Conservation (phyloP, 495 filamentous ascomycete genomes). For the Astrothelium subdiscretum region DNA sequence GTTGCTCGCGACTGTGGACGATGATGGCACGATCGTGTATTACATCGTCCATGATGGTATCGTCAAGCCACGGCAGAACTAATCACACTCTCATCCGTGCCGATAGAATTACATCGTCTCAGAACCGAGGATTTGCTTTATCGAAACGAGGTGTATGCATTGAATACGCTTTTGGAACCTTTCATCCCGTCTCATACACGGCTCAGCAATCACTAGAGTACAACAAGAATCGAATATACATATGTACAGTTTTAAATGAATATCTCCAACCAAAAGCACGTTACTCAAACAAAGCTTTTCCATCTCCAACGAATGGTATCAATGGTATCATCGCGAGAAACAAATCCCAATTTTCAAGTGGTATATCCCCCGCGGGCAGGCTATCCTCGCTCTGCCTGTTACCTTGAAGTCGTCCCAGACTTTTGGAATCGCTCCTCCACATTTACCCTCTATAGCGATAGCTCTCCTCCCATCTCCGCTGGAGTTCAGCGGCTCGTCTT, state of each 20-base stretch:
- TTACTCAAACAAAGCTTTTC: background rate
- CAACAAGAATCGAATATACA: background rate
- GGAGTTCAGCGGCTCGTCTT: background rate
- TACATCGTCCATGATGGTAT: conserved; percentile 92
- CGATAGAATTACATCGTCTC: background rate
- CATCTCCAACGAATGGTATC: background rate
- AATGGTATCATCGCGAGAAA: background rate
- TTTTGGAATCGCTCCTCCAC: background rate
- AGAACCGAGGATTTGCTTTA: background rate
- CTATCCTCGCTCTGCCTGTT: background rate
- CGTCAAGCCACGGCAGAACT: conserved; percentile 95
- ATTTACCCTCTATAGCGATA: background rate
- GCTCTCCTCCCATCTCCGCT: background rate
- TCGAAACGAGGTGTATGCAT: background rate
- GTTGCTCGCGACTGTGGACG: conserved; percentile 69
- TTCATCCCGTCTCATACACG: background rate
- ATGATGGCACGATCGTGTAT: conserved; percentile 89
- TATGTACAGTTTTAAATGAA: too few species aligned
- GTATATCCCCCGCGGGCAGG: background rate
- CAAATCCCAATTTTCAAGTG: conserved; percentile 1
- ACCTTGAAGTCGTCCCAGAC: background rate
- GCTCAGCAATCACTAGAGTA: background rate
- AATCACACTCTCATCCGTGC: conserved; percentile 8
- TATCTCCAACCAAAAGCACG: background rate
- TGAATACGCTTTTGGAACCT: background rate